Evolutionary conservation across 805 yeast species (phyloP), one percentile per base, ranked within the genome.

Genomic region (Barnettozyma wickerhamii): DNA sequence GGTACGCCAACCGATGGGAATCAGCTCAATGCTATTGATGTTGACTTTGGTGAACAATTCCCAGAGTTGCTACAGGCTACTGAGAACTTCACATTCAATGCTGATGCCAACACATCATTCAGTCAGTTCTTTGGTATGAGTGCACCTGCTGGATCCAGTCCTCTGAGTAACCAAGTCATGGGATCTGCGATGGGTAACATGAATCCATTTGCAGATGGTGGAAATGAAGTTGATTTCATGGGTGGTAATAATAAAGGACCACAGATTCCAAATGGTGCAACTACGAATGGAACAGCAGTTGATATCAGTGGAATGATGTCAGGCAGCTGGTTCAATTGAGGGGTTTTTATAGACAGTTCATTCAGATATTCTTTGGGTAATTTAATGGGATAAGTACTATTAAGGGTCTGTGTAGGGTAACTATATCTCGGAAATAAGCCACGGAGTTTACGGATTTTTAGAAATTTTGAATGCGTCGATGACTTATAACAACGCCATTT

Each of bases 291-390:
- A 7, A 33, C 48, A 6, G 34, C 36, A 12, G 26, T 9, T 35
- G 59, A 53, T 27, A 39, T 49, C 13, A 44, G 47, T 19, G 37
- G 30, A 10, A 35, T 53, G 52, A 41, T 54, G 46, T 40, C 42
- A 10, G 52, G 50, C 3, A 48, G 45, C n/a, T 55, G 60, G 60
- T 54, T 54, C 33, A 46, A 35, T 33, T 52, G 37, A 31, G 26
- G n/a, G n/a, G n/a, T n/a, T n/a, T n/a, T n/a, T 23, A 23, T 23
- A 23, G 26, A 23, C 12, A 23, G 26, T 23, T n/a, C n/a, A n/a
- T n/a, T n/a, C n/a, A n/a, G n/a, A n/a, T n/a, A n/a, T n/a, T n/a
- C n/a, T n/a, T n/a, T n/a, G n/a, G n/a, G n/a, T n/a, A n/a, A n/a
- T n/a, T n/a, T n/a, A n/a, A n/a, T n/a, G n/a, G n/a, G n/a, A n/a